Conservation (phyloP, 345 rosid species). For the Brassica cretica region DNA sequence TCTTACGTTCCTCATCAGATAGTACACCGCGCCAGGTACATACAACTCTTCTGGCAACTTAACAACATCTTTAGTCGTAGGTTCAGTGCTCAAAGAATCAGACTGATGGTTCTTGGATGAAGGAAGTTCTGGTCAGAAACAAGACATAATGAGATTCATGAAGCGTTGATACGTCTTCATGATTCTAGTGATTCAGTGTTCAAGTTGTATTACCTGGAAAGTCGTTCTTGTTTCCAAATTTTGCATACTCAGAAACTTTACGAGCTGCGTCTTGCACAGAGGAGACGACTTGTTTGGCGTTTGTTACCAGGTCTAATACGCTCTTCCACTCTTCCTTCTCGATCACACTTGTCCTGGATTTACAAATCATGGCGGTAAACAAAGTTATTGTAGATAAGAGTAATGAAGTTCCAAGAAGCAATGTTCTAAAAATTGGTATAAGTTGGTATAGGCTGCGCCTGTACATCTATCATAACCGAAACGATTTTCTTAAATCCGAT, state of each 20-base stretch:
- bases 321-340: slow-evolving; percentile 89
- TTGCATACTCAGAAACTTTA: slow-evolving; percentile 81
- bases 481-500: too few relatives aligned
- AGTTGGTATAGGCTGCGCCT: too few relatives aligned
- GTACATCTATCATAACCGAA: too few relatives aligned
- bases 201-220: slow-evolving; percentile 47
- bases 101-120: slow-evolving; percentile 25
- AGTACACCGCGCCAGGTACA: slow-evolving; percentile 79
- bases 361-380: neutral
- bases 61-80: slow-evolving; percentile 21
- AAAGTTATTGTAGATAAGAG: neutral
- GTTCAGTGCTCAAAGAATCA: slow-evolving; percentile 24
- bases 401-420: neutral
- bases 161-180: neutral
- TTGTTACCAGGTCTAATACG: slow-evolving; percentile 64
- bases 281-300: slow-evolving; percentile 80
- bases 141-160: slow-evolving; percentile 5
- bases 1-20: slow-evolving; percentile 64
- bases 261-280: slow-evolving; percentile 85
- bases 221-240: slow-evolving; percentile 52
- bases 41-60: slow-evolving; percentile 59
- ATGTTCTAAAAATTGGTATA: too few relatives aligned
- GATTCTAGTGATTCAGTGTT: neutral
- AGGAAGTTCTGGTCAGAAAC: slow-evolving; percentile 36
- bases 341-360: slow-evolving; percentile 71